Base-by-base conservation (phyloP, 768 basidiomycete species). In the Nidularia sp. region DNA sequence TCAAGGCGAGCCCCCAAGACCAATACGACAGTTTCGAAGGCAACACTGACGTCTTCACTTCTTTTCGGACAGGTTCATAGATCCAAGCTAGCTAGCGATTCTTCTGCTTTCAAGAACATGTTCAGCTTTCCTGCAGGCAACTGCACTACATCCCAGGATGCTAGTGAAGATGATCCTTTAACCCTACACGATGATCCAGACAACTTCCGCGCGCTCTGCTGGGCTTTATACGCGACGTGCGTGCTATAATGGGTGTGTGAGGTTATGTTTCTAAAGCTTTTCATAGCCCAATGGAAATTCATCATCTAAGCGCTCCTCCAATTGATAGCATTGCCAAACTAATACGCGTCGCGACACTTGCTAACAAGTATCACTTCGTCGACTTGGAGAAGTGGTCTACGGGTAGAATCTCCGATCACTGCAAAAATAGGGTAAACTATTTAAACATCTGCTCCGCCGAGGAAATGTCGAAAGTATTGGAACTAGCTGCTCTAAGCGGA, bases 211-310 rank as follows among this genome's bases (percentile, higher is more conserved):
- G 56, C 56, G 36, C 15, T 41, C 36, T 63, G 60, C 22, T 63
- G 57, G 58, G 47, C 47, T 39, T 46, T 61, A 18, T 63, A 60
- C 39, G 56, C 62, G 4, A 47, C 53, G 60, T 63, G 52, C 4
- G 58, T 47, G 3, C 2, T 12, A 39, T 36, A 32, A 18, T 31
- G 4, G 13, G 2, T n/a, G 36, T 41, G 36, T 10, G 36, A 41
- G 9, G 6, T 3, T 6, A 8, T 41, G 10, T 10, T 34, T 25
- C 4, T 36, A 15, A 34, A 36, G 51, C 39, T 31, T 3, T 42
- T 45, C 44, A 13, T 47, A 41, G 25, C 25, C 15, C 15, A 8
- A 39, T 8, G 32, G 34, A 33, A 18, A n/a, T 9, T 29, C 13
- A 8, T 29, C 10, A 33, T 25, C 25, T 31, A 22, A 31, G 31